These are phyloP conservation scores for Beauveria bassiana DNA, from an alignment of 2,329 filamentous ascomycete genomes.

Conservation along the genomic window DNA sequence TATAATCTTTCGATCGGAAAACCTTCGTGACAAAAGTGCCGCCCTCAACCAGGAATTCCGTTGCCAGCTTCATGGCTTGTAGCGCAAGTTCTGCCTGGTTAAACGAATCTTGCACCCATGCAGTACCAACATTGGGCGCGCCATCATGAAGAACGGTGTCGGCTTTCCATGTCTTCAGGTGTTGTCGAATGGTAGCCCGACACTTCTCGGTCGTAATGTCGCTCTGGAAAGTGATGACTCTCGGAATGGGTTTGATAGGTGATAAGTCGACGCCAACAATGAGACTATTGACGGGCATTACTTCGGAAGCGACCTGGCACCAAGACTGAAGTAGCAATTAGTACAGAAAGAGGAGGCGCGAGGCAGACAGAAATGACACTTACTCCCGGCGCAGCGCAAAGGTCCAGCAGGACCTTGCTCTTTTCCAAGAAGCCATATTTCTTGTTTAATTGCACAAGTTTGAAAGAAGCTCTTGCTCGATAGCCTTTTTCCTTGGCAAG, in stretches of 20 bases:
- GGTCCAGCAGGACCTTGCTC: slow-evolving; percentile 91
- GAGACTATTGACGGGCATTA: slow-evolving; percentile 82
- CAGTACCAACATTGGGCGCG: slow-evolving; percentile 94
- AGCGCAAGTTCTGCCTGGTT: slow-evolving; percentile 90
- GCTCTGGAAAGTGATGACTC: slow-evolving; percentile 90
- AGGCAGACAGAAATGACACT: slow-evolving; percentile 23
- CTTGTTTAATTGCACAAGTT: slow-evolving; percentile 96
- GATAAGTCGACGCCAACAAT: slow-evolving; percentile 92
- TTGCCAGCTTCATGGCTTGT: slow-evolving; percentile 86
- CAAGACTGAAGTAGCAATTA: slow-evolving; percentile 55
- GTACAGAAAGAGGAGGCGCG: not conserved
- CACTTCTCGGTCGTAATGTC: slow-evolving; percentile 98
- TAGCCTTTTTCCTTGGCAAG: slow-evolving; percentile 98
- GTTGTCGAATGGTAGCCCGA: slow-evolving; percentile 76
- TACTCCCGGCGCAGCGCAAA: slow-evolving; percentile 92
- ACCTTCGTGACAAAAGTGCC: slow-evolving; percentile 97
- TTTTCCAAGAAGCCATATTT: slow-evolving; percentile 98
- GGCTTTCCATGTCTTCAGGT: slow-evolving; percentile 93
- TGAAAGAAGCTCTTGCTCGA: slow-evolving; percentile 91
- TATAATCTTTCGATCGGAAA: slow-evolving; percentile 95
- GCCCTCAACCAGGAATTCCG: slow-evolving; percentile 81
- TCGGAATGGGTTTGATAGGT: slow-evolving; percentile 92
- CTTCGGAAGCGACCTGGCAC: slow-evolving; percentile 93
- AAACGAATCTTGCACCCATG: slow-evolving; percentile 98
- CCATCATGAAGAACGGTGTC: slow-evolving; percentile 95